Evolutionary conservation across 225 moss, liverwort and hornwort genomes (phyloP).

Genomic region (Pseudoscleropodium purum): DNA sequence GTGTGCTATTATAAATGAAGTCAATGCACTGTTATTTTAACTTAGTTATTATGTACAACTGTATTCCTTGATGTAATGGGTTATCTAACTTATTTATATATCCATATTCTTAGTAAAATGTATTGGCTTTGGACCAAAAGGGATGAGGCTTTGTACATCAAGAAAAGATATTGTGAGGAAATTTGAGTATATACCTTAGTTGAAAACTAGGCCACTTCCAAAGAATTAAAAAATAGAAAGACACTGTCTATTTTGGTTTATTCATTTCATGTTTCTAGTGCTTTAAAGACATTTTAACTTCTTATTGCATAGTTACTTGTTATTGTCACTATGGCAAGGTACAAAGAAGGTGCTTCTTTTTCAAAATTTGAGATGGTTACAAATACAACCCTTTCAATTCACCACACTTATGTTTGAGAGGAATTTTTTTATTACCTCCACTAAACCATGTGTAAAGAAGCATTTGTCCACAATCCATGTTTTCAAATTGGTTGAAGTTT

Average conservation of each 20-base stretch:
- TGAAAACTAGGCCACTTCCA: accelerated
- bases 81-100: background rate
- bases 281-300: background rate
- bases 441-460: background rate
- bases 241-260: accelerated
- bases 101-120: too few species aligned
- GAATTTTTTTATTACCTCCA: background rate
- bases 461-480: accelerated
- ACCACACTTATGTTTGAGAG: accelerated
- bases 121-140: background rate
- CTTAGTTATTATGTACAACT: too few species aligned
- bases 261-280: accelerated
- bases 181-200: background rate
- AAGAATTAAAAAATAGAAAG: background rate
- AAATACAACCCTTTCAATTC: background rate
- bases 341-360: background rate
- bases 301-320: too few species aligned
- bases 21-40: background rate
- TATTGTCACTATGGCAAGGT: background rate
- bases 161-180: background rate
- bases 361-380: accelerated
- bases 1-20: too few species aligned
- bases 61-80: background rate
- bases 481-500: background rate
- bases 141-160: background rate